Evolutionary conservation across 306 rosid genomes (phyloP).

Genomic region (Hippophae gyantsensis): DNA sequence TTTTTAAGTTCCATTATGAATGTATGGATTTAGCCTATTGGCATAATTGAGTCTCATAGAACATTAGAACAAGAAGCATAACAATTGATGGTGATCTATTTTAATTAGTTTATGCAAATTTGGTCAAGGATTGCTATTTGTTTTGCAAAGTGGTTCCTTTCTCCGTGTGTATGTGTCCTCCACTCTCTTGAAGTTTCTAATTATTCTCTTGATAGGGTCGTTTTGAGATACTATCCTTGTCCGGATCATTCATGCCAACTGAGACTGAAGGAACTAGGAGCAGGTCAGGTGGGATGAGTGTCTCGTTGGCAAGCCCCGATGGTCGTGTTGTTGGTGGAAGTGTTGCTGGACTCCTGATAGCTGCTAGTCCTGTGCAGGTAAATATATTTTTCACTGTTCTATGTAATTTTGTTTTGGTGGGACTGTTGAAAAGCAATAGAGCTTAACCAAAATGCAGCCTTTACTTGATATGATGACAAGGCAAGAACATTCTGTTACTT

Average conservation of each 20-base stretch:
- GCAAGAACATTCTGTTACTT: too few species aligned
- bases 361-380: slow-evolving; percentile 84
- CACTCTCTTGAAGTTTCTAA: not conserved
- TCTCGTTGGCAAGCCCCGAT: slow-evolving; percentile 61
- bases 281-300: slow-evolving; percentile 72
- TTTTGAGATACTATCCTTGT: slow-evolving; percentile 61
- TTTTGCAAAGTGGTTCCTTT: too few species aligned
- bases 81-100: too few species aligned
- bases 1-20: not conserved
- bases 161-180: not conserved
- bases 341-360: slow-evolving; percentile 65
- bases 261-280: slow-evolving; percentile 67
- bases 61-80: too few species aligned
- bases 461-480: too few species aligned
- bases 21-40: too few species aligned
- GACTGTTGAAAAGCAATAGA: not conserved
- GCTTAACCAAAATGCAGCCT: too few species aligned
- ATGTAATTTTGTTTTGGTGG: not conserved
- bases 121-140: too few species aligned
- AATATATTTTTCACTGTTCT: not conserved
- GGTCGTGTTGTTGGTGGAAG: slow-evolving; percentile 73
- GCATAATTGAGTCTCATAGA: too few species aligned
- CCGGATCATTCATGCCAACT: slow-evolving; percentile 73
- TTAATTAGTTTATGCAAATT: too few species aligned
- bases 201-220: slow-evolving; percentile 49